Conservation (phyloP, 2,329 filamentous ascomycete genomes). For the Cytospora piceae region DNA sequence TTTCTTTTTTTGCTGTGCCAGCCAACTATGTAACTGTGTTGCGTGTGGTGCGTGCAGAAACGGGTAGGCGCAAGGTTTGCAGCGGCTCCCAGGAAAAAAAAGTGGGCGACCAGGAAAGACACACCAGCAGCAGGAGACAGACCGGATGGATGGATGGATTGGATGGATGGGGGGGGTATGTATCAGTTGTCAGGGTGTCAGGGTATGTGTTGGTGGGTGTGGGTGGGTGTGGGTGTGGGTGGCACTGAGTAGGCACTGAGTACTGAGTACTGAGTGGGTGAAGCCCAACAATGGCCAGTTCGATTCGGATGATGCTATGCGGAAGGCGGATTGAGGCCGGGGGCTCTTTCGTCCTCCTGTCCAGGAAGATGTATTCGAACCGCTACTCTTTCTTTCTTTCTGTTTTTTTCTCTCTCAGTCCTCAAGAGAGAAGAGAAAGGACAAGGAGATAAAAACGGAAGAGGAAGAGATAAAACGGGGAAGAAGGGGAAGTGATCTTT, state of each 20-base stretch:
- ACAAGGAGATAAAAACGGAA: neutral
- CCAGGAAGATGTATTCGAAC: neutral
- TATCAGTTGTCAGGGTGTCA: neutral
- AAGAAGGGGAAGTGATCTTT: neutral
- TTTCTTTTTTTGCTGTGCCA: neutral
- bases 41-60: conserved; percentile 19
- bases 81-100: conserved; percentile 1
- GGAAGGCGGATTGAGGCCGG: neutral
- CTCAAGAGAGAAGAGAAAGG: neutral
- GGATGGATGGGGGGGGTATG: too few relatives aligned
- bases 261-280: too few relatives aligned
- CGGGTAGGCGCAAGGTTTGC: conserved; percentile 24
- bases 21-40: neutral
- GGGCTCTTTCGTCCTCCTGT: too few relatives aligned
- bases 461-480: neutral
- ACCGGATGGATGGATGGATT: conserved; percentile 6
- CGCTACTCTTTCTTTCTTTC: neutral
- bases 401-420: too few relatives aligned
- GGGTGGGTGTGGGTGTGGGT: neutral
- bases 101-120: neutral
- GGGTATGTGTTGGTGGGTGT: neutral
- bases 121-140: neutral
- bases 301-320: neutral
- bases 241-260: neutral
- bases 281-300: neutral